Evolutionary conservation across 148 eudicot genomes (phyloP), one percentile per base, ranked within the genome.

Genomic region (Euryodendron excelsum): DNA sequence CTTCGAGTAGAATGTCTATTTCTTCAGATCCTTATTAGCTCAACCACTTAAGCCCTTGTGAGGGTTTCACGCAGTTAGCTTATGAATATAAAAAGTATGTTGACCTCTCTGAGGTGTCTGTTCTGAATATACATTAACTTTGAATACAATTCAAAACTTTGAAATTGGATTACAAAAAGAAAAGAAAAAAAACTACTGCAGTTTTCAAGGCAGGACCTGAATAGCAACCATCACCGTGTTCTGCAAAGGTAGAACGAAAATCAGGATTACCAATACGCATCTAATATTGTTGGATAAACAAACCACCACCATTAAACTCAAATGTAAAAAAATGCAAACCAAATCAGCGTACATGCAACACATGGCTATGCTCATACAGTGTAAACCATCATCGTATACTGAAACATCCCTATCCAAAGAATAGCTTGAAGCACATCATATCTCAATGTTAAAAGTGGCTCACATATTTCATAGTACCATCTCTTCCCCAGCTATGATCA

Each of bases 191-290:
- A n/a, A 28, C 27, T 25, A 41, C 17, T 44, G 55, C 39, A 41
- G 41, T 47, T 11, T 59, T 30, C 21, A 2, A 75, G 41, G 18
- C 23, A 41, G 27, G 31, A 47, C 20, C 58, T 48, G 79, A 36
- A 0, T 2, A 48, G 23, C n/a, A 44, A 13, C 56, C 39, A 45
- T 62, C 47, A 74, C 36, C 13, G 55, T 73, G n/a, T 31, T 58
- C 82, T 80, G 82, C 78, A 75, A 75, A 80, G 25, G 36, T 13
- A 3, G 8, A 74, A 65, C 45, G 7, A 17, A 37, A 53, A 50
- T 7, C 21, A 60, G 44, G 55, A 30, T n/a, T 30, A 30, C 23
- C 48, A 74, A 18, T 20, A 41, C 20, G 31, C 34, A 58, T 15
- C 3, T 4, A 4, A 55, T 25, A 23, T n/a, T 77, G 45, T 13